Conservation (phyloP, 2,329 filamentous ascomycete genomes). For the Coccinonectria pachysandricola region DNA sequence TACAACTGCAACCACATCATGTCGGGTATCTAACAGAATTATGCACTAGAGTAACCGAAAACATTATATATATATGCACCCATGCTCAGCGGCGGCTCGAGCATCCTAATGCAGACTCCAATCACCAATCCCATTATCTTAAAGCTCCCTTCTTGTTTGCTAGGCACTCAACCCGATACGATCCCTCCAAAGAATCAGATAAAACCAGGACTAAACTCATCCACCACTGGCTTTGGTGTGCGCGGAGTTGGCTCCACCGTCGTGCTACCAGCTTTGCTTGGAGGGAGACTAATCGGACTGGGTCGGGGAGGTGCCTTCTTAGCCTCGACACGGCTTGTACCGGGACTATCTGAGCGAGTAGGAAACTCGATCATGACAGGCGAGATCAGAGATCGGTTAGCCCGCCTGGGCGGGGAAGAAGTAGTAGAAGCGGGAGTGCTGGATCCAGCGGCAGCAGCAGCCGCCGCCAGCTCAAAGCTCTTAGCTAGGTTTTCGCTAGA, state of each 20-base stretch:
- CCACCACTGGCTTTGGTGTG: constrained; percentile 14
- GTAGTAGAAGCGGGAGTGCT: not conserved
- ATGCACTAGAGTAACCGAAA: too few species aligned
- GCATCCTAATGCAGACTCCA: too few species aligned
- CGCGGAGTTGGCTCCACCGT: constrained; percentile 5
- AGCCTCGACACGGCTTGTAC: constrained; percentile 19
- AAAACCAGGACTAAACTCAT: constrained; percentile 16
- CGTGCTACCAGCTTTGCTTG: constrained; percentile 6
- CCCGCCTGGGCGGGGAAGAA: too few species aligned
- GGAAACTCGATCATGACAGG: constrained; percentile 22
- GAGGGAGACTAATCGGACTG: constrained; percentile 19
- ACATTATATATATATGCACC: too few species aligned
- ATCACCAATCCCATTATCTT: too few species aligned
- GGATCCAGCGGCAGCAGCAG: constrained; percentile 2
- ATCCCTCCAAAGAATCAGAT: constrained; percentile 12
- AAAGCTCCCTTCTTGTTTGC: not conserved
- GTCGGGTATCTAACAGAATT: too few species aligned
- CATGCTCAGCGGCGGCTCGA: too few species aligned
- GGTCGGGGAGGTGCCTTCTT: constrained; percentile 24
- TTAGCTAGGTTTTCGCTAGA: constrained; percentile 22
- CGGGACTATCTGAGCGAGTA: constrained; percentile 8
- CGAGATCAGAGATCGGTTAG: constrained; percentile 19
- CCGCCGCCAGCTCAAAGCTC: constrained; percentile 20
- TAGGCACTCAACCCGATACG: not conserved
- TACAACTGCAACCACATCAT: too few species aligned